phyloP scores from a whole-genome alignment of 2,329 filamentous ascomycete species.

The Claviceps paspali region DNA sequence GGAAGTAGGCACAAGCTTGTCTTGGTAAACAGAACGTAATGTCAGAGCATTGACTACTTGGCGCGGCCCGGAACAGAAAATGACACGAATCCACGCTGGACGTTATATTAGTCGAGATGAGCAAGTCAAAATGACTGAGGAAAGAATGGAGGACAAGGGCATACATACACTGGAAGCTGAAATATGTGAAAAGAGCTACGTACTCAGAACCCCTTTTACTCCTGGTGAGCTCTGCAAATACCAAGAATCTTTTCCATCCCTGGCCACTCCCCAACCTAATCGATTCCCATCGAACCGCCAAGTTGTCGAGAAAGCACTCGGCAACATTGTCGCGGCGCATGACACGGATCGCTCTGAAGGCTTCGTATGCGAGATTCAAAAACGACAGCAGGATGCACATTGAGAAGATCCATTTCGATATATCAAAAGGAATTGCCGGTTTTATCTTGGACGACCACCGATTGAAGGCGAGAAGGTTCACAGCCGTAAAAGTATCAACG shows the following conservation, averaged over 20 bases:
- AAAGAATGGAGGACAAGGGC: not conserved
- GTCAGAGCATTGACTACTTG: constrained; percentile 85
- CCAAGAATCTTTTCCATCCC: constrained; percentile 81
- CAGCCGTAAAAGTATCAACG: constrained; percentile 83
- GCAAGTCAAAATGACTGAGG: not conserved
- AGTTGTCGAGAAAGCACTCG: constrained; percentile 77
- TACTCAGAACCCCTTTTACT: constrained; percentile 85
- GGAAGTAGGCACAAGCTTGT: constrained; percentile 46
- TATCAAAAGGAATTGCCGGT: constrained; percentile 58
- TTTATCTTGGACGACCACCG: constrained; percentile 75
- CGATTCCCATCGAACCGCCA: constrained; percentile 75
- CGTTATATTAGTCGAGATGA: too few species aligned
- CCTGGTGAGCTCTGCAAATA: constrained; percentile 82
- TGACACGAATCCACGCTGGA: constrained; percentile 68
- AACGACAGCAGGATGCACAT: constrained; percentile 85
- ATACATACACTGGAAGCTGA: constrained; percentile 48
- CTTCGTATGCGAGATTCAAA: constrained; percentile 65
- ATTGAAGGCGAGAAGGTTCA: constrained; percentile 81
- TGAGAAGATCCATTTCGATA: constrained; percentile 91
- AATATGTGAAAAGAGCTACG: constrained; percentile 81
- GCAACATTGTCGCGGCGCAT: constrained; percentile 77
- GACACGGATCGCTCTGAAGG: constrained; percentile 62
- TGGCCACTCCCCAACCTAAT: constrained; percentile 57
- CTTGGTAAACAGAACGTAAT: constrained; percentile 66
- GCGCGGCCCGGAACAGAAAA: constrained; percentile 83